Evolutionary conservation across 345 rosid genomes (phyloP).

Genomic region (Syzygium aromaticum): DNA sequence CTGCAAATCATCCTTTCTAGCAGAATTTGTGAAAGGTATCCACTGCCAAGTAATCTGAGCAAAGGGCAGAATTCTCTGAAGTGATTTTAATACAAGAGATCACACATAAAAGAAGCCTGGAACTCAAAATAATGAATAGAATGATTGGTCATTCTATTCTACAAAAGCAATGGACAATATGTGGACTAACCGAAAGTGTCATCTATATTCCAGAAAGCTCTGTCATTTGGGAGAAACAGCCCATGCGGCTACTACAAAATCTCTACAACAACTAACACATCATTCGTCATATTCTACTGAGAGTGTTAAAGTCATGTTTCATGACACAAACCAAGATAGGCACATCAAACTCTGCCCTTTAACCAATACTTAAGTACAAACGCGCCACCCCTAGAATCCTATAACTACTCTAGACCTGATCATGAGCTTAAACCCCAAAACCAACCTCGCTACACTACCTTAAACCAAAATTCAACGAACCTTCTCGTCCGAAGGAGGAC

Average conservation of each 20-base stretch:
- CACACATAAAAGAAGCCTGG: background rate
- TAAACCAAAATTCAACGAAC: slow-evolving; percentile 12
- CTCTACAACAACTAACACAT: background rate
- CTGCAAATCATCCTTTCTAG: slow-evolving; percentile 72
- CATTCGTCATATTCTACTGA: background rate
- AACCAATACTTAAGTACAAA: background rate
- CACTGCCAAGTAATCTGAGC: slow-evolving; percentile 50
- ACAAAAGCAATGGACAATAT: background rate
- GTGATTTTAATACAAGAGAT: background rate
- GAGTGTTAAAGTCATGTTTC: background rate
- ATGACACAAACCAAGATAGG: background rate
- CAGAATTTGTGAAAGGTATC: slow-evolving; percentile 83
- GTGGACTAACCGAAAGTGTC: background rate
- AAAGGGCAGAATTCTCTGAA: background rate
- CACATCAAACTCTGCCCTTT: background rate
- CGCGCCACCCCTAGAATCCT: background rate
- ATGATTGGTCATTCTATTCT: background rate
- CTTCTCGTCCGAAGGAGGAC: slow-evolving; percentile 85
- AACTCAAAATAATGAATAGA: background rate
- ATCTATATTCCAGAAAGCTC: background rate
- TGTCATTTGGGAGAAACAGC: background rate
- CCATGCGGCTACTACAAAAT: background rate
- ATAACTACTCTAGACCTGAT: background rate
- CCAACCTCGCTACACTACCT: background rate
- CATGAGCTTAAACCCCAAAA: background rate